These are phyloP conservation scores for Lentinula sp. DNA, from an alignment of 768 basidiomycete genomes.

Conservation along the genomic window DNA sequence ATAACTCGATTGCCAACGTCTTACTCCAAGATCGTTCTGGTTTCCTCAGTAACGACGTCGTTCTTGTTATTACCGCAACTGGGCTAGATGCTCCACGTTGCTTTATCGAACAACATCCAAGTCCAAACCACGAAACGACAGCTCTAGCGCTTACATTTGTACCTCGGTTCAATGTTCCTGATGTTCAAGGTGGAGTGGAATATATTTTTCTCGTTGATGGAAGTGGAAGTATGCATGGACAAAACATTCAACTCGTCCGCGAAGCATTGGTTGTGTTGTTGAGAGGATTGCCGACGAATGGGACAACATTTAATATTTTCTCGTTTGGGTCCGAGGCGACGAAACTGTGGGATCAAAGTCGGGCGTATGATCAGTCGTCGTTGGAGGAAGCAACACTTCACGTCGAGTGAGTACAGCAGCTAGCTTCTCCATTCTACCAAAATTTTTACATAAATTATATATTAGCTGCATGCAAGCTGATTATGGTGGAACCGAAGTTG, in stretches of 20 bases:
- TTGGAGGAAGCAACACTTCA: constrained; percentile 14
- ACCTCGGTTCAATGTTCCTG: constrained; percentile 40
- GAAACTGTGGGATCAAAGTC: constrained; percentile 30
- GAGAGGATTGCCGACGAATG: constrained; percentile 35
- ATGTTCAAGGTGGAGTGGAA: constrained; percentile 36
- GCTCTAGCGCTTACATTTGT: constrained; percentile 51
- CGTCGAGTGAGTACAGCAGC: not conserved
- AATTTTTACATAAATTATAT: not conserved
- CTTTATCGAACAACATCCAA: constrained; percentile 38
- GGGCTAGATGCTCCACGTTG: constrained; percentile 50
- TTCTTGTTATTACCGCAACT: constrained; percentile 40
- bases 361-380: constrained; percentile 21
- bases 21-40: not conserved
- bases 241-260: constrained; percentile 40
- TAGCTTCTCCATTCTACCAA: not conserved
- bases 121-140: constrained; percentile 23
- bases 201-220: constrained; percentile 58
- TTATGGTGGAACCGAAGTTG: constrained; percentile 48
- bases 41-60: constrained; percentile 44
- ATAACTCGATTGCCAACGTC: not conserved
- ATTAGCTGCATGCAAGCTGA: constrained; percentile 19
- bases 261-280: constrained; percentile 40
- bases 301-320: constrained; percentile 49
- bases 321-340: constrained; percentile 34
- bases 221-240: constrained; percentile 47